phyloP scores from a whole-genome alignment of 202 grass and related monocot genomes.

The Setaria italica region DNA sequence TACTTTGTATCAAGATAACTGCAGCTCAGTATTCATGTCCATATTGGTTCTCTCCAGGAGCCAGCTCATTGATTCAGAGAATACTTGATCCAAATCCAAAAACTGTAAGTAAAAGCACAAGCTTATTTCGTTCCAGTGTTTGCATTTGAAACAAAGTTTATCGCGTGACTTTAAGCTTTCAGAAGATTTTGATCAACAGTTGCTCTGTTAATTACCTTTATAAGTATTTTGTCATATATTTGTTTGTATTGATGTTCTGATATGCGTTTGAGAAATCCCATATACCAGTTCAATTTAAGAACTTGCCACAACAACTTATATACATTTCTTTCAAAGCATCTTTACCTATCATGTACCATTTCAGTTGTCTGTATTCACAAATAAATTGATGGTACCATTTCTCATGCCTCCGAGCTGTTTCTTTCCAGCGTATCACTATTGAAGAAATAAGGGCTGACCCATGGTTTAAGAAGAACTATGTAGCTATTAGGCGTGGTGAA shows the following conservation, averaged over 20 bases:
- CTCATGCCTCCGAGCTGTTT: conserved; percentile 33
- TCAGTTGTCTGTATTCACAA: conserved; percentile 14
- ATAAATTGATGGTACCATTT: conserved; percentile 35
- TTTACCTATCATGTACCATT: conserved; percentile 27
- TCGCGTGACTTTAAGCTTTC: conserved; percentile 20
- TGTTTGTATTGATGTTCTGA: conserved; percentile 16
- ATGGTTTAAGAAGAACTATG: conserved; percentile 89
- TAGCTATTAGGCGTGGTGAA: conserved; percentile 55
- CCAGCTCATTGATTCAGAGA: conserved; percentile 69
- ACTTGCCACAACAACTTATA: conserved; percentile 6
- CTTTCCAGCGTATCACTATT: conserved; percentile 78
- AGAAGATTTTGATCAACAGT: background rate
- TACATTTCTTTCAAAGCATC: conserved; percentile 3
- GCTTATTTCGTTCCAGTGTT: conserved; percentile 30
- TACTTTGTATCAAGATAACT: conserved; percentile 67
- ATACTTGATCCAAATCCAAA: conserved; percentile 90
- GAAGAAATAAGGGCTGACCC: conserved; percentile 67
- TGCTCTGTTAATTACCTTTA: conserved; percentile 27
- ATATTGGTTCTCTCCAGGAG: conserved; percentile 78
- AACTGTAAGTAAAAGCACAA: conserved; percentile 64
- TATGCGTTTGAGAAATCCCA: background rate
- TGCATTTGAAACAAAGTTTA: conserved; percentile 8
- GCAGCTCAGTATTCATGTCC: conserved; percentile 84
- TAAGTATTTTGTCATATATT: conserved; percentile 2
- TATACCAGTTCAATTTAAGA: conserved; percentile 20